Evolutionary conservation across 768 basidiomycete genomes (phyloP), one percentile per base, ranked within the genome.

Genomic region (Cantharellus cinnabarinus): DNA sequence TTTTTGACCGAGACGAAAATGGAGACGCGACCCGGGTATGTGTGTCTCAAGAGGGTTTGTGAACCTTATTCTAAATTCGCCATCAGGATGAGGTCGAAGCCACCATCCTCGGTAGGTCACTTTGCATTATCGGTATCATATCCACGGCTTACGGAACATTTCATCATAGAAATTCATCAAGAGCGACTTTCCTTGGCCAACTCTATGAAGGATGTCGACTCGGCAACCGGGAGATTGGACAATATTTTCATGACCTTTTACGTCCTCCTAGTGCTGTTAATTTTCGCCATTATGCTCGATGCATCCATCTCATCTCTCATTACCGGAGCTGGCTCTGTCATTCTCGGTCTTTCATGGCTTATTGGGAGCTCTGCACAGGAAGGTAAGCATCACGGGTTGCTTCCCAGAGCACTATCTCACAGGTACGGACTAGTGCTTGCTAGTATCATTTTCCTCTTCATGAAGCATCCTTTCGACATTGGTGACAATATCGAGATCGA

Each of bases 401-500:
- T 54, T 54, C 14, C 7, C 10, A 14, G 10, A 10, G 10, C 44
- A 29, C 38, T 37, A 42, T 39, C 35, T 37, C 41, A 29, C 7
- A 85, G 81, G 58, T 74, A 86, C 61, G 79, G 85, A 62, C 87
- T 90, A 68, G 80, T 91, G 51, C 74, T 93, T 59, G 80, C 79
- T 3, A 82, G 83, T 60, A 87, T 90, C 68, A 89, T 93, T 66
- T 93, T 95, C 77, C 74, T 95, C 38, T 91, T 93, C 70, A 76
- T 89, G 68, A 87, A 87, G 65, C 82, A 85, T 66, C 83, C 83
- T 44, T 40, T 62, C 73, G 85, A 88, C 68, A 85, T 88, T 35
- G 83, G 84, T 35, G 87, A 89, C 70, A 71, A 82, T 52, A 76
- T 93, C 56, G 71, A 69, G 42, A 70, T 77, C 57, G 73, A 74